phyloP scores from a whole-genome alignment of 2,329 filamentous ascomycete genomes.

The Pseudohalonectria lignicola region DNA sequence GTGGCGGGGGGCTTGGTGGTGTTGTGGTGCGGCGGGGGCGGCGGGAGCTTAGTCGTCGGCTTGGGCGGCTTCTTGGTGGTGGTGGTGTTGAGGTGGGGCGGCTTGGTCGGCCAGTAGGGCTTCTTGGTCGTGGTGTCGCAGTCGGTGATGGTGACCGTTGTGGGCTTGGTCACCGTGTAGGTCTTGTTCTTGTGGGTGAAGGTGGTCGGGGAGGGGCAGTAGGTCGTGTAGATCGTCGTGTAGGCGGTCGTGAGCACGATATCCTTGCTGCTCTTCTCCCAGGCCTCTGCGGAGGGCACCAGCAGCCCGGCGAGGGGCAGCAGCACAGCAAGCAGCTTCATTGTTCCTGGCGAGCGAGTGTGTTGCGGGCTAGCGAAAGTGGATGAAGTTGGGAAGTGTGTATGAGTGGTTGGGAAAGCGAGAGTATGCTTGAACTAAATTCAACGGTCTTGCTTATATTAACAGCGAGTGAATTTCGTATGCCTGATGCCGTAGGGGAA shows the following conservation, averaged over 20 bases:
- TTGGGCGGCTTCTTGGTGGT: neutral
- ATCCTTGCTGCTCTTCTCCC: too few species aligned
- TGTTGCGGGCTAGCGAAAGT: neutral
- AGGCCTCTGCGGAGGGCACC: conserved; percentile 12
- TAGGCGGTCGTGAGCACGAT: conserved; percentile 19
- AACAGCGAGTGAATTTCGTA: too few species aligned
- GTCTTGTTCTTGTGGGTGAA: conserved; percentile 28
- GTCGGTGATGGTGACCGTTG: conserved; percentile 24
- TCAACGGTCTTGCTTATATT: too few species aligned
- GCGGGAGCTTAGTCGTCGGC: neutral
- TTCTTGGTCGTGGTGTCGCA: conserved; percentile 1
- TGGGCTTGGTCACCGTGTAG: conserved; percentile 29
- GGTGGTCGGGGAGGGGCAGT: conserved; percentile 28
- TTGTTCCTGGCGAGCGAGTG: neutral
- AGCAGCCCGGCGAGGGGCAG: neutral
- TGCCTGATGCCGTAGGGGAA: too few species aligned
- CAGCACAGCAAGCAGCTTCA: neutral
- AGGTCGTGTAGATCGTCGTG: conserved; percentile 25
- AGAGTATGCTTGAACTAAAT: too few species aligned
- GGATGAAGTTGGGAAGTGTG: neutral
- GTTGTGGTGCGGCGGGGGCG: neutral
- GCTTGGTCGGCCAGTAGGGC: neutral
- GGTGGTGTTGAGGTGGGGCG: neutral
- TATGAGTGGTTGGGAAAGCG: too few species aligned
- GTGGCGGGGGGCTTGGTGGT: neutral